phyloP scores from a whole-genome alignment of 257 asterid species.

The Echium plantagineum region DNA sequence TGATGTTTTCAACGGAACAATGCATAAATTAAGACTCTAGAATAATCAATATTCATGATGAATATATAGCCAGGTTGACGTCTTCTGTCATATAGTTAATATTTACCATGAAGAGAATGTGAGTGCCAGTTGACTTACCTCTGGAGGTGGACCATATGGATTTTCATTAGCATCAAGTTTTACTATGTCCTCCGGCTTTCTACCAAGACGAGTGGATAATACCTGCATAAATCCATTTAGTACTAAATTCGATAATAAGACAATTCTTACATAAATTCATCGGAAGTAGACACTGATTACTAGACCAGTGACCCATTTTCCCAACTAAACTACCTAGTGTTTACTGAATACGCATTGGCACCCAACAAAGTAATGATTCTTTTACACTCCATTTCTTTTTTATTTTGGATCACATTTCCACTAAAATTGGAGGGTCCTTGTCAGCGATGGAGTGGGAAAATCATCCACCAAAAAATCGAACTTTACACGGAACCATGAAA shows the following conservation, averaged over 20 bases:
- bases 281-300: too few relatives aligned
- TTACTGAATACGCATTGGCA: background rate
- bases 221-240: conserved; percentile 32
- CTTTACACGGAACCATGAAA: background rate
- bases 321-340: background rate
- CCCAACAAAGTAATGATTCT: background rate
- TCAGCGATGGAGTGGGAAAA: too few relatives aligned
- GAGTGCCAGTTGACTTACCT: conserved; percentile 35
- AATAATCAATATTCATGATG: background rate
- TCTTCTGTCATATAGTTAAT: background rate
- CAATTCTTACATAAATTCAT: too few relatives aligned
- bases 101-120: background rate
- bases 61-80: background rate
- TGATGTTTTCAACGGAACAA: conserved; percentile 8
- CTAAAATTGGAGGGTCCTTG: too few relatives aligned
- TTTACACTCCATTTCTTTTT: too few relatives aligned
- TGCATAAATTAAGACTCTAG: conserved; percentile 2
- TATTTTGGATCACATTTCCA: too few relatives aligned
- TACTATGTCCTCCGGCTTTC: conserved; percentile 90
- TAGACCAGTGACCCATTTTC: background rate
- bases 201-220: conserved; percentile 79
- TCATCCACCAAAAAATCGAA: too few relatives aligned
- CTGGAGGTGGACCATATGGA: conserved; percentile 99
- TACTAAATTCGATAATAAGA: too few relatives aligned
- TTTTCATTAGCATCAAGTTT: conserved; percentile 93